Evolutionary conservation across 345 rosid species (phyloP), one percentile per base, ranked within the genome.

Genomic region (Hypericum perforatum): DNA sequence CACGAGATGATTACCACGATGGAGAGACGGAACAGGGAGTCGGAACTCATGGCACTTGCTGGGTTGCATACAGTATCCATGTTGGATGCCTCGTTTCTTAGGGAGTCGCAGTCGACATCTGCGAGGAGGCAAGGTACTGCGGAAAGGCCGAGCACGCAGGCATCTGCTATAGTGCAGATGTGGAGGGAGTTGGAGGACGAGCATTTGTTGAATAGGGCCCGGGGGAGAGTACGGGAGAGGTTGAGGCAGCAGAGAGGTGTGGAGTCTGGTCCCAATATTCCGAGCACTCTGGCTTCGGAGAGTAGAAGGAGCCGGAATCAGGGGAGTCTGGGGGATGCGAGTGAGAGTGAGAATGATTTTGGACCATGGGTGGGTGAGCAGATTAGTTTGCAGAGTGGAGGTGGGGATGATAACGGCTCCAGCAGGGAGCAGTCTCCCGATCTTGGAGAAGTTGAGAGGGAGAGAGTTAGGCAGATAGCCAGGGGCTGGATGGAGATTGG

Each of bases 121-220:
- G 73, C 89, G 0, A 75, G 95, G 65, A 74, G 87, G 70, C 95
- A 85, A 42, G 95, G 84, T 11, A 48, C 70, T 52, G 79, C 60
- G 42, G 98, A 92, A 70, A 75, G 94, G 74, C 97, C 99, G 0
- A 86, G 62, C 49, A 89, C 92, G 59, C 94, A 63, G 63, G 92
- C 99, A 6, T 94, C 99, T 56, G 50, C 89, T 6, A 94, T 94
- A 58, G 46, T 89, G 75, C 95, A 76, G 57, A 89, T 94, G 99
- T 94, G 99, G 99, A 75, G 99, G 74, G 99, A 94, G 77, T 67
- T 94, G 78, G 99, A 94, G 75, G 99, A 94, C 68, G 99, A 82
- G 61, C 99, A 94, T 67, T 51, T 84, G 67, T 69, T 92, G 74
- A 83, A 66, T 59, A 78, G 97, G 73, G 94, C 95, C 0, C 82